Percentiles rank a stretch among this genome's conserved stretches.
Conservation (phyloP, 2,329 filamentous ascomycete species). For the Chaetomium sp. region DNA sequence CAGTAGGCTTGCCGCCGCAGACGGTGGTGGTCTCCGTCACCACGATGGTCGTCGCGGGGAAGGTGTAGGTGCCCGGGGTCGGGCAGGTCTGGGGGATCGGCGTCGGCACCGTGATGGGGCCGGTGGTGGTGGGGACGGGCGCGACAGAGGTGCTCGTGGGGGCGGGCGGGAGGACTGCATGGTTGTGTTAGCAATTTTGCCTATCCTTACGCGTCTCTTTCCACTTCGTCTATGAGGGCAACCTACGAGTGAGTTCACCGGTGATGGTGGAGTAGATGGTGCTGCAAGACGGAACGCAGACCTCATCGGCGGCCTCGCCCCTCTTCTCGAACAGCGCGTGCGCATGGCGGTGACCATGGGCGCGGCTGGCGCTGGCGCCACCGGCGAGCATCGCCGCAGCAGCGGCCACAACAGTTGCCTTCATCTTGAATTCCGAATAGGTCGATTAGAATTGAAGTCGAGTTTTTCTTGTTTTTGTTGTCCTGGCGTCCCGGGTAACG, state of each 20-base stretch:
- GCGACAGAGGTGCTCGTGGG: slow-evolving; percentile 36
- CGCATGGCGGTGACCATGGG: slow-evolving; percentile 61
- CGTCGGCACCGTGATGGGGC: slow-evolving; percentile 54
- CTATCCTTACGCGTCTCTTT: neutral
- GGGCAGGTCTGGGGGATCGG: slow-evolving; percentile 57
- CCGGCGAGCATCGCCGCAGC: slow-evolving; percentile 62
- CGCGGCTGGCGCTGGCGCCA: slow-evolving; percentile 55
- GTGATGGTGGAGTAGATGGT: slow-evolving; percentile 70
- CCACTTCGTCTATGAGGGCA: neutral
- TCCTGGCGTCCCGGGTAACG: slow-evolving; percentile 50
- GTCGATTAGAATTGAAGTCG: slow-evolving; percentile 25
- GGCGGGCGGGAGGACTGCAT: slow-evolving; percentile 34
- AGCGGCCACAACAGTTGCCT: slow-evolving; percentile 68
- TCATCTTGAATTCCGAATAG: slow-evolving; percentile 60
- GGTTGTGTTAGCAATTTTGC: slow-evolving; percentile 13
- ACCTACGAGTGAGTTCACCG: slow-evolving; percentile 66
- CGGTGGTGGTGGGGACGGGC: slow-evolving; percentile 45
- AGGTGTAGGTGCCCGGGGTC: slow-evolving; percentile 72
- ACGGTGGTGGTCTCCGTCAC: slow-evolving; percentile 69
- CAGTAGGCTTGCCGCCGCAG: slow-evolving; percentile 63
- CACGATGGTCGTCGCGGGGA: slow-evolving; percentile 71
- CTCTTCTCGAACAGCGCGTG: slow-evolving; percentile 60
- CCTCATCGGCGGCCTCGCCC: slow-evolving; percentile 42
- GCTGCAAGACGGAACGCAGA: slow-evolving; percentile 40
- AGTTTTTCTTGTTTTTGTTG: slow-evolving; percentile 32